phyloP scores from a whole-genome alignment of 305 asterid genomes.

The Fraxinus sp. region DNA sequence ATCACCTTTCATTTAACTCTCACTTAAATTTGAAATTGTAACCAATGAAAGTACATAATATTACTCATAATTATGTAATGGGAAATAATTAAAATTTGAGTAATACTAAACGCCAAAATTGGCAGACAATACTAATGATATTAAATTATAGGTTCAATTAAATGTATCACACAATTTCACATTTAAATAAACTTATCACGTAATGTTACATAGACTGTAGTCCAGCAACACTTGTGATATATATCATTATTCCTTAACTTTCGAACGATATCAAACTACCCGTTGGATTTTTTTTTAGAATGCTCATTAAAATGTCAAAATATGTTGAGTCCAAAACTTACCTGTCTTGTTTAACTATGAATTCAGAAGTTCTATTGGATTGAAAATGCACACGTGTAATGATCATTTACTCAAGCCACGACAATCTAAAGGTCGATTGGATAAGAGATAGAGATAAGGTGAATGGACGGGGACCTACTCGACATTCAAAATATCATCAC shows the following conservation, averaged over 20 bases:
- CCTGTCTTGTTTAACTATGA: not conserved
- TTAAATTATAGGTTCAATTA: too few species aligned
- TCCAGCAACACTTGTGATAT: too few species aligned
- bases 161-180: too few species aligned
- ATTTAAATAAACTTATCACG: too few species aligned
- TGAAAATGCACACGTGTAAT: not conserved
- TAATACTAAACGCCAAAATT: too few species aligned
- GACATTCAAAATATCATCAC: not conserved
- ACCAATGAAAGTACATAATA: too few species aligned
- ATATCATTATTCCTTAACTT: not conserved
- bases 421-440: not conserved
- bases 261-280: not conserved
- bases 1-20: too few species aligned
- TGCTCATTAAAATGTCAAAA: not conserved
- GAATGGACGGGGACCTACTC: not conserved
- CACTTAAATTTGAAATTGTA: too few species aligned
- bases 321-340: not conserved
- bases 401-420: not conserved
- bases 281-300: not conserved
- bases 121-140: too few species aligned
- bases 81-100: not conserved
- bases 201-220: too few species aligned
- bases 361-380: too few species aligned
- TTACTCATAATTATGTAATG: not conserved
- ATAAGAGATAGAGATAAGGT: not conserved